Conservation (phyloP, 306 rosid species). For the Boehmeria nivea region DNA sequence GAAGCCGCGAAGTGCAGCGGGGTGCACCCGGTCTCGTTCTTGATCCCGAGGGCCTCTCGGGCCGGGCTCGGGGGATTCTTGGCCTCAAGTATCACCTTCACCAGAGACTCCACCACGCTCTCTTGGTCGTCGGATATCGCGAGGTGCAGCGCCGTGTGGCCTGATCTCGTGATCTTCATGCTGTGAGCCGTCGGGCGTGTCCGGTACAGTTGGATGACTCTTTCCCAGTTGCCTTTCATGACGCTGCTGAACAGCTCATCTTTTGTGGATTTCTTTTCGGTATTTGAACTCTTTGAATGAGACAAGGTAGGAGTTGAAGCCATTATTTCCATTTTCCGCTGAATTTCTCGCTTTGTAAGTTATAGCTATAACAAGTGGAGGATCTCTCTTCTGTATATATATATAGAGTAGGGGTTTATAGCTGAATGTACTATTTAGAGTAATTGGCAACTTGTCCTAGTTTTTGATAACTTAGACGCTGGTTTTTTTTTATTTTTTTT, state of each 20-base stretch:
- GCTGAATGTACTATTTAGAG: too few species aligned
- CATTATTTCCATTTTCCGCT: too few species aligned
- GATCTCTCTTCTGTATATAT: too few species aligned
- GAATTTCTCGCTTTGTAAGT: too few species aligned
- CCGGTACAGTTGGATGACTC: neutral
- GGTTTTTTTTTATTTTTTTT: too few species aligned
- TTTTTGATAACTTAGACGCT: too few species aligned
- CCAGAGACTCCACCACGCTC: neutral
- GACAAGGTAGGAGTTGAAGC: too few species aligned
- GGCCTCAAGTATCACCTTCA: neutral
- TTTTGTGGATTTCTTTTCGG: too few species aligned
- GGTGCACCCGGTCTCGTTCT: neutral
- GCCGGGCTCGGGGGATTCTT: neutral
- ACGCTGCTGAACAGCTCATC: neutral
- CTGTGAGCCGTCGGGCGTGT: neutral
- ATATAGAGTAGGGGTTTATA: too few species aligned
- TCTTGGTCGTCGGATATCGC: neutral
- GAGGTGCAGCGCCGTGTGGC: slow-evolving; percentile 4
- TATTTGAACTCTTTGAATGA: too few species aligned
- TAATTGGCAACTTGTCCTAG: too few species aligned
- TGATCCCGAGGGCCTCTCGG: neutral
- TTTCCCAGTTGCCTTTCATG: neutral
- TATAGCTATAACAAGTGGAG: too few species aligned
- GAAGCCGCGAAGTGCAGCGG: slow-evolving; percentile 1
- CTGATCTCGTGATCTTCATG: neutral